Evolutionary conservation across 2,329 filamentous ascomycete species (phyloP).

Genomic region (Hymenoscyphus fructigenus): DNA sequence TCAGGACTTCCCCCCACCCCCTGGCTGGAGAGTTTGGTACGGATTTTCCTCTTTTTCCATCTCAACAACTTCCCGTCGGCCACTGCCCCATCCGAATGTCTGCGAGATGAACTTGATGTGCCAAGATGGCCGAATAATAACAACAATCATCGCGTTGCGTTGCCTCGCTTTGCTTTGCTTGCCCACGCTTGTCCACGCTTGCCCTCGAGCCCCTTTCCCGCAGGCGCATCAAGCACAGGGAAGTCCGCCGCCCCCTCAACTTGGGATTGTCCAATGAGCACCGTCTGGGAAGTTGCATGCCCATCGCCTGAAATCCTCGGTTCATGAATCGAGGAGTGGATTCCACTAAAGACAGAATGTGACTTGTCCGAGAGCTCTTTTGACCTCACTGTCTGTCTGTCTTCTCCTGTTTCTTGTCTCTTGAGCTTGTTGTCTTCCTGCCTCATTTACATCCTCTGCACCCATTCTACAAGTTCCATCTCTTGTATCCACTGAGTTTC

Average conservation of each 20-base stretch:
- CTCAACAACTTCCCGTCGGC: no score
- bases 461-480: neutral
- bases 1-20: no score
- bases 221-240: constrained; percentile 1
- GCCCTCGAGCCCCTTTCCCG: constrained; percentile 4
- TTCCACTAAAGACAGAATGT: constrained; percentile 3
- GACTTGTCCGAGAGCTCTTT: neutral
- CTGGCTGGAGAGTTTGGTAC: no score
- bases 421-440: neutral
- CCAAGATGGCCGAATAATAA: no score
- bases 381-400: neutral
- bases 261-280: neutral
- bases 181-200: neutral
- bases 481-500: neutral
- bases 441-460: neutral
- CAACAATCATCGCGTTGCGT: neutral
- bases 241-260: neutral
- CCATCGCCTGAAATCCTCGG: neutral
- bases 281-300: neutral
- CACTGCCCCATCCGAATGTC: no score
- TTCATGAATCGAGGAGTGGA: neutral
- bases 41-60: no score
- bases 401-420: neutral
- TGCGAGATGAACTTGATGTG: no score
- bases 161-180: neutral